Evolutionary conservation across 1,139 yeast species (phyloP).

Genomic region (Pichia sp.): DNA sequence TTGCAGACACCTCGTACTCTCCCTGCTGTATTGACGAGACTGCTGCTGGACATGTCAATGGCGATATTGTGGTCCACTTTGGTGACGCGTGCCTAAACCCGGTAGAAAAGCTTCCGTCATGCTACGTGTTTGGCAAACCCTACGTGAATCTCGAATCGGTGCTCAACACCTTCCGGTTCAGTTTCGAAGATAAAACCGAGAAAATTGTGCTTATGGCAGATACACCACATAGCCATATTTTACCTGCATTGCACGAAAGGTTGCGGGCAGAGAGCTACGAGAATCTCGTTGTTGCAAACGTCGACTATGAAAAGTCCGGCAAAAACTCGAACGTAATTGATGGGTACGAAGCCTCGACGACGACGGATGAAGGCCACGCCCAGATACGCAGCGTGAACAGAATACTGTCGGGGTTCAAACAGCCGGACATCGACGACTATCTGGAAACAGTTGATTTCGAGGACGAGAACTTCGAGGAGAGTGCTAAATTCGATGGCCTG

Average conservation of each 20-base stretch:
- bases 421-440: slow-evolving; percentile 10
- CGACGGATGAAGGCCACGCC: neutral
- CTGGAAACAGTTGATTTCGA: slow-evolving; percentile 16
- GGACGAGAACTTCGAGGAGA: slow-evolving; percentile 19
- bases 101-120: slow-evolving; percentile 64
- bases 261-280: slow-evolving; percentile 37
- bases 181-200: slow-evolving; percentile 36
- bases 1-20: slow-evolving; percentile 95
- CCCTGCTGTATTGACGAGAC: slow-evolving; percentile 96
- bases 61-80: slow-evolving; percentile 84
- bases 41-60: slow-evolving; percentile 88
- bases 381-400: slow-evolving; percentile 23
- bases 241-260: slow-evolving; percentile 35
- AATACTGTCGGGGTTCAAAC: slow-evolving; percentile 21
- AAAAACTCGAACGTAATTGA: slow-evolving; percentile 25
- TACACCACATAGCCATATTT: slow-evolving; percentile 50
- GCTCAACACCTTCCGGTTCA: slow-evolving; percentile 36
- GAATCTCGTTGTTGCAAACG: slow-evolving; percentile 47
- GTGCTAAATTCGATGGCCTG: slow-evolving; percentile 24
- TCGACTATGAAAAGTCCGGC: slow-evolving; percentile 35
- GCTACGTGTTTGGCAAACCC: slow-evolving; percentile 74
- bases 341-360: neutral
- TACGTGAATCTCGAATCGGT: slow-evolving; percentile 38
- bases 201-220: slow-evolving; percentile 63
- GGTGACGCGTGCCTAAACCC: slow-evolving; percentile 93